Base-by-base conservation (phyloP, 148 eudicot genomes). In the Fagopyrum esculentum region DNA sequence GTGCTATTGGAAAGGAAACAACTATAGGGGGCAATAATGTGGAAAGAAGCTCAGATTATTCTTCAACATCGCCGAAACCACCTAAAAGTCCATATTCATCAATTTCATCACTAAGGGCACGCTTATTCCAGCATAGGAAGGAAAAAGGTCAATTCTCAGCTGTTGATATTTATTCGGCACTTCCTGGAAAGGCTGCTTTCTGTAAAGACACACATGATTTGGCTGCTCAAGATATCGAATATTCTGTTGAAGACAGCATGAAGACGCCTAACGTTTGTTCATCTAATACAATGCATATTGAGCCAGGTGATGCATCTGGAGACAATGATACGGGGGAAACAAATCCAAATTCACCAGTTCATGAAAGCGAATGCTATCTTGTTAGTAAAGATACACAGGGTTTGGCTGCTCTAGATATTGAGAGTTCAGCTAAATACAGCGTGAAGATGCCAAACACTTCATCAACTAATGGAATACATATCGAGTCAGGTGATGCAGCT, bases 11-110 rank as follows among this genome's bases (percentile, higher is more conserved):
- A 17, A 66, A 66, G 71, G 81, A 81, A 55, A 81, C 81, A 77
- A 48, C 71, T 17, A 76, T 63, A 74, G 68, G 64, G 56, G 75
- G 69, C 72, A 74, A 73, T 73, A 56, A 16, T 19, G 68, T 51
- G 74, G 79, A 78, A 63, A 80, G 76, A 29, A 75, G 82, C 30
- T 47, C 73, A 69, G 26, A 50, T 78, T 56, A 57, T 40, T n/a
- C 71, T 40, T 66, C 71, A 79, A 74, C 80, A 49, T 85, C 92
- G 22, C 85, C 91, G 4, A 81, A 76, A 52, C 80, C 77, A 44
- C 77, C 86, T n/a, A 80, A 72, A 80, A 90, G 86, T 81, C 92
- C 90, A 50, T 78, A 88, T 77, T 88, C 87, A 78, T 82, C 95
- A 50, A 50, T 92, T 56, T 86, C 86, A 4, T 76, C 75, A 26